Evolutionary conservation across 2,329 filamentous ascomycete species (phyloP).

Genomic region (Aspergillaceae sp.): DNA sequence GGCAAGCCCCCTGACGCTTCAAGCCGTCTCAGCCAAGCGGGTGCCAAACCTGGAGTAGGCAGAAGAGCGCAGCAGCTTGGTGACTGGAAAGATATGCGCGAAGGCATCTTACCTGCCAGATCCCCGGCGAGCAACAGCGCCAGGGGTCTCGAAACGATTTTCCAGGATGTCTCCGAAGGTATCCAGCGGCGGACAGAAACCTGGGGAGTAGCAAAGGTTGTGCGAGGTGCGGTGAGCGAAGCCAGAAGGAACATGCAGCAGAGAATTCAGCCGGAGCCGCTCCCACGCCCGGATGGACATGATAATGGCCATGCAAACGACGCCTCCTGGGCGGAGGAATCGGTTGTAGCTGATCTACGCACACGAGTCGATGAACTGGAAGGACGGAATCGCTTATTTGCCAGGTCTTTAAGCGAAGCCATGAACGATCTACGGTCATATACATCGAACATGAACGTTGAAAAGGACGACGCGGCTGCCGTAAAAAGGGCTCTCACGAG

Average conservation of each 20-base stretch:
- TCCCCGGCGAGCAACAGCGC: constrained; percentile 31
- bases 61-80: constrained; percentile 19
- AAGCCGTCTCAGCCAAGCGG: constrained; percentile 15
- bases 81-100: constrained; percentile 21
- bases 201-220: constrained; percentile 42
- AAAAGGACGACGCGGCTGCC: constrained; percentile 17
- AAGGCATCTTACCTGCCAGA: constrained; percentile 24
- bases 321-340: constrained; percentile 5
- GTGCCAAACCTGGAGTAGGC: constrained; percentile 9
- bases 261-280: constrained; percentile 33
- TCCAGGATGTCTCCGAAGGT: constrained; percentile 42
- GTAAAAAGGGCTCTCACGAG: constrained; percentile 32
- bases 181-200: constrained; percentile 41
- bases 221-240: constrained; percentile 41
- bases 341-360: constrained; percentile 20
- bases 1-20: constrained; percentile 32
- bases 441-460: constrained; percentile 20
- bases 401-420: constrained; percentile 33
- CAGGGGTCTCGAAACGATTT: constrained; percentile 37
- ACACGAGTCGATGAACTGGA: constrained; percentile 28
- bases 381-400: constrained; percentile 34
- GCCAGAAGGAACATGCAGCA: constrained; percentile 38
- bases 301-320: constrained; percentile 9
- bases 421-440: constrained; percentile 33
- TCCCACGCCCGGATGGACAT: constrained; percentile 16